Base-by-base conservation (phyloP, 148 eudicot species). In the Cornus suecica region DNA sequence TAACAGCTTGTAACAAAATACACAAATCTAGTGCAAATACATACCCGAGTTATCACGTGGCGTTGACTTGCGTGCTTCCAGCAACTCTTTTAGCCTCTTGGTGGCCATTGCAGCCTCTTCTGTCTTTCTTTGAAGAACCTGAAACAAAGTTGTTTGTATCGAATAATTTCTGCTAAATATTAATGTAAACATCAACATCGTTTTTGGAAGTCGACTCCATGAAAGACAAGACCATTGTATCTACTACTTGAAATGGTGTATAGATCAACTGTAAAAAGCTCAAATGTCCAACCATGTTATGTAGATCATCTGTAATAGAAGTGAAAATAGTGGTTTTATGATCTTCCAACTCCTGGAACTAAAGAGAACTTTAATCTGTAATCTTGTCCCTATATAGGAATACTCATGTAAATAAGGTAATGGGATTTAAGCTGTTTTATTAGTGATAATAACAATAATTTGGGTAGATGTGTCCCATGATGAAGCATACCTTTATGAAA, bases 61-160 rank as follows among this genome's bases (percentile, higher is more conserved):
- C 80, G 94, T 81, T 34, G 90, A 85, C 83, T 96, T 93, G 69
- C 98, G 99, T 65, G 98, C 94, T 82, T 96, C 99, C 68, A 96
- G 86, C 86, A 96, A 84, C 79, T 96, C 99, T 83, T 96, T 96
- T 75, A 96, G 80, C 86, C 98, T 88, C 89, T 91, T 96, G 76
- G 99, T 96, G 66, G 99, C 99, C 93, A 91, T 89, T 82, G 98
- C 93, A 85, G 99, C 99, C 83, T 96, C 99, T 85, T 96, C 99
- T 37, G 99, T 91, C 82, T 96, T 96, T 80, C 99, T 88, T 82
- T 96, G 99, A 74, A 96, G 99, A 78, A 96, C 99, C 99, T 96
- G 82, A 81, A 70, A 76, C 26, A 69, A 69, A 15, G 54, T 52
- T 26, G 64, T 37, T 28, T 26, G 52, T 31, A 23, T 30, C 29